Evolutionary conservation across 169 alveolate genomes (phyloP).

Genomic region (Plasmodium yoelii): DNA sequence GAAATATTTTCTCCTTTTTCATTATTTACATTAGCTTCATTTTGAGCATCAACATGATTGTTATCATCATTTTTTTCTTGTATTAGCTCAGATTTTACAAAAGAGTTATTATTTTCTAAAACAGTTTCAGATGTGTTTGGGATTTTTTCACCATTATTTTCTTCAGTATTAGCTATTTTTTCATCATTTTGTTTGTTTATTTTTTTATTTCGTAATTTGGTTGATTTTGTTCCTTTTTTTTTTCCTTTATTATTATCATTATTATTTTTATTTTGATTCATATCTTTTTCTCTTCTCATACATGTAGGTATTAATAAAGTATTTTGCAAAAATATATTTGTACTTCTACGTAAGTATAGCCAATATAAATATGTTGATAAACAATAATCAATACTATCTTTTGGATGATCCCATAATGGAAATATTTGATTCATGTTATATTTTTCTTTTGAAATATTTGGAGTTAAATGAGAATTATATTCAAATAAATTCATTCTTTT

Average conservation of each 20-base stretch:
- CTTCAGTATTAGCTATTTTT: background rate
- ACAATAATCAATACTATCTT: conserved; percentile 90
- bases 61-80: background rate
- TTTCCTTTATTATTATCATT: conserved; percentile 14
- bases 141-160: background rate
- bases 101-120: background rate
- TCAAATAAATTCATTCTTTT: conserved; percentile 44
- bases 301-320: conserved; percentile 85
- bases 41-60: background rate
- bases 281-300: conserved; percentile 45
- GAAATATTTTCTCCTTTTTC: background rate
- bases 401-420: conserved; percentile 90
- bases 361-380: conserved; percentile 91
- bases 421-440: conserved; percentile 76
- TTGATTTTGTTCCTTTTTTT: background rate
- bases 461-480: conserved; percentile 47
- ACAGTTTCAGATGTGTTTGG: background rate
- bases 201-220: conserved; percentile 7
- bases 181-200: background rate
- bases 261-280: background rate
- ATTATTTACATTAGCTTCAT: background rate
- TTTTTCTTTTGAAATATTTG: conserved; percentile 72
- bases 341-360: conserved; percentile 89
- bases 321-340: conserved; percentile 89
- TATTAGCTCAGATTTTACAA: background rate